Evolutionary conservation across 306 rosid genomes (phyloP), one percentile per base, ranked within the genome.

Genomic region (Quercus wislizeni): DNA sequence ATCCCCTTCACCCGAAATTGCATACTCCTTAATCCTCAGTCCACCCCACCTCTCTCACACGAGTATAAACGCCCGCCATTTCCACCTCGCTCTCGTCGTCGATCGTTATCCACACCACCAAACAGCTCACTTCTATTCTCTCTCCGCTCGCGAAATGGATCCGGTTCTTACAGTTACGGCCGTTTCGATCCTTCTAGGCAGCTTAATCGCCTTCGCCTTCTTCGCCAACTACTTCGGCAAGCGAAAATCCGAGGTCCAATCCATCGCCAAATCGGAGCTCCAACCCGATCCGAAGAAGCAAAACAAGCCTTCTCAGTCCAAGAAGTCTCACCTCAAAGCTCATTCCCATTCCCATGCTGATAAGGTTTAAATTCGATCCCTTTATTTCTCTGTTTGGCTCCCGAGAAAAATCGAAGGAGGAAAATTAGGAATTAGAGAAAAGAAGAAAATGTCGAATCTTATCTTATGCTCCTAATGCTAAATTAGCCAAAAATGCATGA

Each of bases 241-340:
- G 25, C 96, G 94, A 56, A 84, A 87, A 87, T 89, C 96, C 76
- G 96, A 96, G 56, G 78, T 93, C 71, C 96, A 88, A 80, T 85
- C 94, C 78, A 86, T 93, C 73, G 79, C 96, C 52, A 80, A 84
- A 61, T 90, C 92, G 61, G 89, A 88, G 83, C 85, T 79, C 27
- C 86, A 76, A 1, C 38, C 89, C 54, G 87, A 89, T 74, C 90
- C 85, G 27, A 87, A 88, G 68, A 84, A 81, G 84, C 85, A 79
- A 31, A 33, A 81, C n/a, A 89, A 84, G 82, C 85, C 93, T 73
- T 6, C 56, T 27, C 92, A 91, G 69, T 59, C 77, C 69, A 93
- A 88, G 83, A 96, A 96, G 84, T 33, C 88, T 67, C 91, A 89
- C 83, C 68, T 84, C 79, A 91, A 78, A 79, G 72, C 90, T 70